Conservation (phyloP, 192 early-diverging fungal genomes). For the Podila minutissima region DNA sequence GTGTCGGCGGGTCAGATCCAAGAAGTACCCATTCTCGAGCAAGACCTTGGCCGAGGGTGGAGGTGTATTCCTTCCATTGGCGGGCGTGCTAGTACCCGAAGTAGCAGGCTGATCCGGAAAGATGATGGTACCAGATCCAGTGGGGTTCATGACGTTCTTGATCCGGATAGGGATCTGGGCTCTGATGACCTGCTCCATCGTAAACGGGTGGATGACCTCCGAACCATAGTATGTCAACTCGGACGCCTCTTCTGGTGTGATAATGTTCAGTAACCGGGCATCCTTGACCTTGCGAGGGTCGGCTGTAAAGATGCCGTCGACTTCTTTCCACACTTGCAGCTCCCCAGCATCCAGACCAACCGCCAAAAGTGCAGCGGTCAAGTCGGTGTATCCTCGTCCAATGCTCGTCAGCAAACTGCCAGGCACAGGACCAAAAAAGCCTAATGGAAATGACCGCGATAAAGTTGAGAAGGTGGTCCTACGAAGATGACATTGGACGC, state of each 20-base stretch:
- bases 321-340: constrained; percentile 99
- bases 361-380: constrained; percentile 93
- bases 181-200: constrained; percentile 99
- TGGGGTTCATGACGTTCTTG: constrained; percentile 96
- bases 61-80: constrained; percentile 54
- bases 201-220: constrained; percentile 97
- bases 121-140: constrained; percentile 90
- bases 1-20: constrained; percentile 74
- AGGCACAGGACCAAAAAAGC: constrained; percentile 95
- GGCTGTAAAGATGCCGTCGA: constrained; percentile 98
- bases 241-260: constrained; percentile 97
- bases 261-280: constrained; percentile 86
- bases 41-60: constrained; percentile 63
- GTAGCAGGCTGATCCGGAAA: constrained; percentile 74
- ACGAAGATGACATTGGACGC: background rate
- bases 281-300: constrained; percentile 95
- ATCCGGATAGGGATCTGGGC: constrained; percentile 96
- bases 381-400: constrained; percentile 97
- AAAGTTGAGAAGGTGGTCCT: background rate
- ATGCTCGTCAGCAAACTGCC: constrained; percentile 89
- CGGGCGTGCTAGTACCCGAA: constrained; percentile 57
- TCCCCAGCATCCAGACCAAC: constrained; percentile 91
- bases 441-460: constrained; percentile 28
- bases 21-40: constrained; percentile 72
- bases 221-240: constrained; percentile 97